phyloP scores from a whole-genome alignment of 441 rosid genomes.

The Syzygium syzygioides region DNA sequence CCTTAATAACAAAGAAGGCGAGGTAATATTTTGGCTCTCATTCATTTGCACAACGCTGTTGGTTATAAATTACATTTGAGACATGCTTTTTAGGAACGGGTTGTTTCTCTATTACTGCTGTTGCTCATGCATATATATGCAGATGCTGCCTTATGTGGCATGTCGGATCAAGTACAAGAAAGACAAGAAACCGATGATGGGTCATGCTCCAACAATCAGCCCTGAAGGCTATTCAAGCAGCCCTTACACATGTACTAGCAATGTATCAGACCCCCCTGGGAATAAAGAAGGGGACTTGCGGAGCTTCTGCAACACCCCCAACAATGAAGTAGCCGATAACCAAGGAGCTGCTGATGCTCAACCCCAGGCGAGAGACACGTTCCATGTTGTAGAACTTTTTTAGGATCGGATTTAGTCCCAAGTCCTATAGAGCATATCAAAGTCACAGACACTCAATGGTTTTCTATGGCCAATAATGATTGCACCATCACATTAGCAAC shows the following conservation, averaged over 20 bases:
- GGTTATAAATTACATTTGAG: not conserved
- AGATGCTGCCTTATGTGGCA: not conserved
- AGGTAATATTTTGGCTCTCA: not conserved
- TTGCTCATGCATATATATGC: not conserved
- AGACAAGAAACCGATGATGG: not conserved
- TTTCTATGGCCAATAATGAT: not conserved
- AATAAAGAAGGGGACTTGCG: not conserved
- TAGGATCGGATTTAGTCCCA: not conserved
- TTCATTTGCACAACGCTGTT: not conserved
- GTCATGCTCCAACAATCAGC: not conserved
- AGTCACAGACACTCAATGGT: not conserved
- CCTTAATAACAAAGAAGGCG: not conserved
- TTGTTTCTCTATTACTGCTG: not conserved
- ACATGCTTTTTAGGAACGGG: not conserved
- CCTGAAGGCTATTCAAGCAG: not conserved
- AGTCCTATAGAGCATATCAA: not conserved
- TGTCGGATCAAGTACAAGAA: not conserved
- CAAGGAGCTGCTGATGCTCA: not conserved
- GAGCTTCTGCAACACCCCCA: not conserved
- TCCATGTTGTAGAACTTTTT: not conserved
- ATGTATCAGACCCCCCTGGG: not conserved
- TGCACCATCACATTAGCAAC: not conserved
- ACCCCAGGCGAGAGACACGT: not conserved
- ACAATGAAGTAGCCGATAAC: not conserved
- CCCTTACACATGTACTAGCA: not conserved